phyloP scores from a whole-genome alignment of 1,139 yeast genomes.

The Ogataea hybrid region DNA sequence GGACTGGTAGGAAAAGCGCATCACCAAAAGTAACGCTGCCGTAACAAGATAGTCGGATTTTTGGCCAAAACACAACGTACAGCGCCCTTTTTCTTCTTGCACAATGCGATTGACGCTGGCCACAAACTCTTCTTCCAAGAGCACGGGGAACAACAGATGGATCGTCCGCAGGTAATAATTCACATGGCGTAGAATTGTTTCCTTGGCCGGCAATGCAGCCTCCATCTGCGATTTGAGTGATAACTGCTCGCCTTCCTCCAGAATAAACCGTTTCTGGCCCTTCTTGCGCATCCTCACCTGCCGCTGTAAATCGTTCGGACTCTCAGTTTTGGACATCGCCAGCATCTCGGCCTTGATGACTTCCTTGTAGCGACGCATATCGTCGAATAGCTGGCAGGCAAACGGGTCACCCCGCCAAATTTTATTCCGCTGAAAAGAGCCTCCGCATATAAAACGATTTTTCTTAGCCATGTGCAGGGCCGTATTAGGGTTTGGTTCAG shows the following conservation, averaged over 20 bases:
- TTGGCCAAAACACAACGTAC: slow-evolving; percentile 30
- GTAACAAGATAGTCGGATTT: slow-evolving; percentile 40
- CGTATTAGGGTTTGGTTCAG: slow-evolving; percentile 13
- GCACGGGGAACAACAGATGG: slow-evolving; percentile 49
- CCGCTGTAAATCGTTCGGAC: slow-evolving; percentile 8
- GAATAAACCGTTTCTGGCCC: slow-evolving; percentile 5
- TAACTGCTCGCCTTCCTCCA: neutral
- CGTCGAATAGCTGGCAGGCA: slow-evolving; percentile 19
- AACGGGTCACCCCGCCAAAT: slow-evolving; percentile 29
- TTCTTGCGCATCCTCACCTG: slow-evolving; percentile 13
- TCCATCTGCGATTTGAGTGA: slow-evolving; percentile 14
- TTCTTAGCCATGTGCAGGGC: slow-evolving; percentile 21
- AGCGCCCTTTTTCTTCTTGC: slow-evolving; percentile 16
- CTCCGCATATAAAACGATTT: slow-evolving; percentile 22
- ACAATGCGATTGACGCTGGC: slow-evolving; percentile 23
- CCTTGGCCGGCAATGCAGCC: slow-evolving; percentile 39
- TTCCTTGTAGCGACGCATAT: slow-evolving; percentile 9
- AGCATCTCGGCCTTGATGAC: neutral
- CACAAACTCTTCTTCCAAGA: slow-evolving; percentile 43
- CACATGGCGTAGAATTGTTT: slow-evolving; percentile 38
- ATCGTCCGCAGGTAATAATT: slow-evolving; percentile 43
- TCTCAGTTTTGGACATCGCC: slow-evolving; percentile 3
- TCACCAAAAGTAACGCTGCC: slow-evolving; percentile 40
- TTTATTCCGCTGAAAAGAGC: slow-evolving; percentile 22
- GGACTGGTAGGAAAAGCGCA: slow-evolving; percentile 41